A percentile compares a stretch with the other conserved stretches of the same genome.
Evolutionary conservation across 257 asterid genomes (phyloP).

Genomic region (Nemophila menziesii): DNA sequence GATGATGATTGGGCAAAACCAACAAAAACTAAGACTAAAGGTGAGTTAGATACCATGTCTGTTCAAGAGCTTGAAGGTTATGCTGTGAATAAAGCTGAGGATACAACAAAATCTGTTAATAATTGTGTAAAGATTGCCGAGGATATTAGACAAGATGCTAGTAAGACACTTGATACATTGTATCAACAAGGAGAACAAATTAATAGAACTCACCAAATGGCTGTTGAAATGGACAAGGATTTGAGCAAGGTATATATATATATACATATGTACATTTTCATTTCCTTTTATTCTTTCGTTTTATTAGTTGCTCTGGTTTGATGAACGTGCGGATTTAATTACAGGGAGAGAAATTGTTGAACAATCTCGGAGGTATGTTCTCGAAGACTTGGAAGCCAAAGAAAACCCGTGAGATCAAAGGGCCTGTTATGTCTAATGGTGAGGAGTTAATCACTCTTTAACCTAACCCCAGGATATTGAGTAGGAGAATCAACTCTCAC

Average conservation of each 20-base stretch:
- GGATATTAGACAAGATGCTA: conserved; percentile 60
- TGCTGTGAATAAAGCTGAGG: too few species aligned
- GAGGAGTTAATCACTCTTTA: too few species aligned
- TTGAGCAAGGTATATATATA: conserved; percentile 44
- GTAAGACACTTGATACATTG: conserved; percentile 63
- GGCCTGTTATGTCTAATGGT: conserved; percentile 68
- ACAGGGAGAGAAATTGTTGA: conserved; percentile 88
- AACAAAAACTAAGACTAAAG: conserved; percentile 17
- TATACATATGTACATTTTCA: not conserved
- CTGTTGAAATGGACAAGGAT: conserved; percentile 76
- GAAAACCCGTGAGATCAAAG: conserved; percentile 50
- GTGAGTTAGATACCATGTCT: conserved; percentile 60
- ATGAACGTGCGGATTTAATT: conserved; percentile 1
- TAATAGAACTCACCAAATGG: conserved; percentile 81
- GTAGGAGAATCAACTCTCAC: too few species aligned
- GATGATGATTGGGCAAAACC: conserved; percentile 32
- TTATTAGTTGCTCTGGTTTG: not conserved
- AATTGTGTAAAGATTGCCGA: conserved; percentile 72
- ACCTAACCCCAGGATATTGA: too few species aligned
- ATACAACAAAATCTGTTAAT: conserved; percentile 67
- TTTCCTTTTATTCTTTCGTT: not conserved
- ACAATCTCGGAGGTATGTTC: conserved; percentile 92
- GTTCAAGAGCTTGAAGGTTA: conserved; percentile 68
- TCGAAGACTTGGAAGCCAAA: conserved; percentile 93
- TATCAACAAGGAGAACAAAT: conserved; percentile 92